Percentiles rank a stretch among this genome's conserved stretches.
Evolutionary conservation across 1,284 basidiomycete species (phyloP).

Genomic region (Cutaneotrichosporon spelunceum): DNA sequence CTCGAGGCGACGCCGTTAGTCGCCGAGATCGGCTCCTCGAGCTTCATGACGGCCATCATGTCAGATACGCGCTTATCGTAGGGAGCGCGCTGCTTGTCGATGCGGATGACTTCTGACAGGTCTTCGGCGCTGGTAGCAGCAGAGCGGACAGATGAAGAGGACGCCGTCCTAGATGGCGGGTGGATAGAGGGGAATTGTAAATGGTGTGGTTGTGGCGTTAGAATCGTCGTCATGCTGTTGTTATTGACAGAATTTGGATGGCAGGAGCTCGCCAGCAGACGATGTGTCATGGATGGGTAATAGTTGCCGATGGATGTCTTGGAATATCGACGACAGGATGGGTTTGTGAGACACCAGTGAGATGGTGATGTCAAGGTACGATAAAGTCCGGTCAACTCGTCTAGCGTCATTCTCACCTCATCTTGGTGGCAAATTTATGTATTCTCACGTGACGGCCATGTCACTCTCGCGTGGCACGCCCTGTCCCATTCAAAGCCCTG

Average conservation of each 20-base stretch:
- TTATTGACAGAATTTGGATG: neutral
- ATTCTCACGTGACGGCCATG: neutral
- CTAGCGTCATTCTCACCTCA: neutral
- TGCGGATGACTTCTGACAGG: conserved; percentile 1
- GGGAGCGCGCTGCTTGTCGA: conserved; percentile 7
- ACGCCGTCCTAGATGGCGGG: neutral
- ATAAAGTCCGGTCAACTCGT: conserved; percentile 4
- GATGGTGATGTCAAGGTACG: neutral
- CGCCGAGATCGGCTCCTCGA: neutral
- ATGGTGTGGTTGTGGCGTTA: conserved; percentile 3
- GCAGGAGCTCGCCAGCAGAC: neutral
- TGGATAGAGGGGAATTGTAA: neutral
- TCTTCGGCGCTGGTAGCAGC: conserved; percentile 4
- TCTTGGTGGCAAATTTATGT: neutral
- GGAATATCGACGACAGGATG: neutral
- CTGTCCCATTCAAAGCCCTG: neutral
- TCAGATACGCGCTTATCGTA: neutral
- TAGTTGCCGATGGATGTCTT: neutral
- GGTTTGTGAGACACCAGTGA: neutral
- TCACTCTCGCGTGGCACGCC: neutral
- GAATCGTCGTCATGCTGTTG: conserved; percentile 1
- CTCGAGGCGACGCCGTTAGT: neutral
- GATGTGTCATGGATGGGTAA: neutral
- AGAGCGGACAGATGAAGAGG: conserved; percentile 1
- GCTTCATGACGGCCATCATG: neutral